These are phyloP conservation scores for Trichomonas vaginalis DNA, from an alignment of 208 protist genomes.

Conservation along the genomic window DNA sequence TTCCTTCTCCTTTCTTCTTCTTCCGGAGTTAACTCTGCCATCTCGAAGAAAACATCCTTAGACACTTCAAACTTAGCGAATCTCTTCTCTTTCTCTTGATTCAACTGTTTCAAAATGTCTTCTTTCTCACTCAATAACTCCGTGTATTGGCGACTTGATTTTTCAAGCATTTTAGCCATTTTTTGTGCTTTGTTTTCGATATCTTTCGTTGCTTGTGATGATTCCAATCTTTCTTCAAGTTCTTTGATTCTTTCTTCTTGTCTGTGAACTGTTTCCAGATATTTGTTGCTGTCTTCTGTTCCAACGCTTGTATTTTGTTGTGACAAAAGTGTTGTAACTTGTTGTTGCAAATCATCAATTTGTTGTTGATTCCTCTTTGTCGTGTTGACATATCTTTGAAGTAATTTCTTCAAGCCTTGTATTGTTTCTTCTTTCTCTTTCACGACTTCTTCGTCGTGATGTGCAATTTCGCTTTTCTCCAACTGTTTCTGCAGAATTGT, in stretches of 20 bases:
- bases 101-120: not conserved
- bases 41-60: not conserved
- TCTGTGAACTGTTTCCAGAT: not conserved
- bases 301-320: not conserved
- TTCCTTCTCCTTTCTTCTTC: not conserved
- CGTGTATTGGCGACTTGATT: not conserved
- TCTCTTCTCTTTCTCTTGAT: not conserved
- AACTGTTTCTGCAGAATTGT: not conserved
- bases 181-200: not conserved
- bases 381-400: not conserved
- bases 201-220: not conserved
- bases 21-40: not conserved
- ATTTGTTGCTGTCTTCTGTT: not conserved
- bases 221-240: not conserved
- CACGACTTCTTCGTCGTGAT: not conserved
- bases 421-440: not conserved
- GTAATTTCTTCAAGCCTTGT: not conserved
- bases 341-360: not conserved
- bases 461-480: not conserved
- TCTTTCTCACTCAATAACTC: not conserved
- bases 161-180: not conserved
- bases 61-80: not conserved
- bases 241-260: not conserved
- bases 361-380: not conserved
- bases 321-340: not conserved